Percentiles rank a stretch among this genome's conserved stretches.
Evolutionary conservation across 257 asterid genomes (phyloP).

Genomic region (Vinca minor): DNA sequence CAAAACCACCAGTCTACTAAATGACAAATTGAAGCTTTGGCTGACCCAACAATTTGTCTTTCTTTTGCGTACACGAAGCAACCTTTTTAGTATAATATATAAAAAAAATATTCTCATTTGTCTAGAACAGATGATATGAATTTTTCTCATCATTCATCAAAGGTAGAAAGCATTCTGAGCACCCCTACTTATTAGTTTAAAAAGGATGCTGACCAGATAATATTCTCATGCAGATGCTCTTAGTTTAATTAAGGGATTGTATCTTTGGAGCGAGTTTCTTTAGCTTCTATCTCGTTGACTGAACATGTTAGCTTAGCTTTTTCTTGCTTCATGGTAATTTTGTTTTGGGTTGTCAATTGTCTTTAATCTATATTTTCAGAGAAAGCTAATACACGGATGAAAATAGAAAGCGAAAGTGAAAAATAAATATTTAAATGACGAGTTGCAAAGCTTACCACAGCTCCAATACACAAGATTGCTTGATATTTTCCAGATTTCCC

Average conservation of each 20-base stretch:
- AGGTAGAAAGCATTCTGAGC: background rate
- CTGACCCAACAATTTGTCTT: background rate
- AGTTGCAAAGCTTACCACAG: slow-evolving; percentile 60
- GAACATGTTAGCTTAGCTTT: background rate
- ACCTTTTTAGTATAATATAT: background rate
- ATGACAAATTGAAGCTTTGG: background rate
- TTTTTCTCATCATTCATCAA: background rate
- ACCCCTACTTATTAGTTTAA: background rate
- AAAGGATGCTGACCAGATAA: background rate
- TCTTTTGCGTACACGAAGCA: background rate
- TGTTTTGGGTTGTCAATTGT: background rate
- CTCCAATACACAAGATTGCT: slow-evolving; percentile 81
- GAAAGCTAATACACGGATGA: background rate
- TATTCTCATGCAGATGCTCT: background rate
- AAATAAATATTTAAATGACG: background rate
- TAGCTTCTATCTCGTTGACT: background rate
- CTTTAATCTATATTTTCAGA: background rate
- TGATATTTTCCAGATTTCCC: slow-evolving; percentile 75
- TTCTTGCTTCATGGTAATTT: background rate
- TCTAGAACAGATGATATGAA: background rate
- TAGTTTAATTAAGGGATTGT: background rate
- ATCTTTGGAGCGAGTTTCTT: background rate
- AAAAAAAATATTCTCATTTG: background rate
- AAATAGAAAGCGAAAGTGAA: background rate
- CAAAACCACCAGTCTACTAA: background rate